Evolutionary conservation across 148 eudicot species (phyloP), one percentile per base, ranked within the genome.

Genomic region (Vaccinium darrowii): DNA sequence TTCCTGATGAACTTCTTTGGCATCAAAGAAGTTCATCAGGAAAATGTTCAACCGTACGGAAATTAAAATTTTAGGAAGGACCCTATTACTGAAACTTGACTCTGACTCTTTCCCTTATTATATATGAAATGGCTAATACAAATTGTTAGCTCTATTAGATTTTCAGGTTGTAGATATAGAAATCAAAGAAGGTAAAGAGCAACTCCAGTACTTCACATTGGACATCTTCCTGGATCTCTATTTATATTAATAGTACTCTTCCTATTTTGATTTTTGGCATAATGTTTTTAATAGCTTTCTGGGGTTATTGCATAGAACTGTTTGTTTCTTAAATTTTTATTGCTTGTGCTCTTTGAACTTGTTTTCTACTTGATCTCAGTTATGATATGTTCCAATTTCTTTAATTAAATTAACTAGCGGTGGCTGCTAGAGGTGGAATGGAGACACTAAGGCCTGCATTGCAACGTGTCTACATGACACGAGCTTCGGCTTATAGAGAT

Each of bases 371-470:
- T 78, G 5, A 8, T 30, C 21, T 39, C 33, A 23, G 4, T 60
- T 47, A 56, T 54, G 52, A 49, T 62, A 53, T 71, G 12, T 82
- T 78, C n/a, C 1, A 16, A 9, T 73, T 21, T 52, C 3, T 75
- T 52, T 19, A 30, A 52, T 57, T 51, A 75, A 33, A 36, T 18
- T 23, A 43, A 78, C 25, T 78, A 94, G 99, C 94, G 63, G 90
- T 92, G 65, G 99, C 98, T 88, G 99, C 99, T 72, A 91, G 93
- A 90, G 99, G 99, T 76, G 99, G 99, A 33, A 93, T 96, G 95
- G 98, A 96, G 90, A 92, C 94, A 19, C 88, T 96, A 39, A 92
- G 91, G 85, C 99, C 98, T 30, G 97, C 92, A 62, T 82, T 96
- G 84, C 98, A 94, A 88, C 92, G 95, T 21, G 87, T 94, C 54